Evolutionary conservation across 352 stramenopile species (phyloP), one percentile per base, ranked within the genome.

Genomic region (Globisporangium alternatum): DNA sequence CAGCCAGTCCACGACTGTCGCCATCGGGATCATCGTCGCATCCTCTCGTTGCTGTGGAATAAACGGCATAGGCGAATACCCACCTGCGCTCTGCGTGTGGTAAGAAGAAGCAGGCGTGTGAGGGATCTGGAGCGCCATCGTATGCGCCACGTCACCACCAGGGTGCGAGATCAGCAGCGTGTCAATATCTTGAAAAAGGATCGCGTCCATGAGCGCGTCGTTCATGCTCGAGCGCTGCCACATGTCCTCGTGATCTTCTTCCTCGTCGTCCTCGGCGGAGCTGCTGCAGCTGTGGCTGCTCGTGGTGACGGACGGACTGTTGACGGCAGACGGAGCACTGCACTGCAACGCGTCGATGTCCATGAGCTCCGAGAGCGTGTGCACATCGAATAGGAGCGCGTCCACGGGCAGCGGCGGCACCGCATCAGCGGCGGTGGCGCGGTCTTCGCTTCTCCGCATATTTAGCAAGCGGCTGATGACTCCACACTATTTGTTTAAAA

Each of bases 111-210:
- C 8, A 17, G 43, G 43, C 19, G 47, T 25, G 47, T 53, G 47
- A 3, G 28, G 13, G 6, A 28, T 19, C 7, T 58, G 33, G 15
- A 45, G n/a, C 31, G 41, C 31, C 19, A 47, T n/a, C 33, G 10
- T 13, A 31, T 41, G 35, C 21, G 31, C 12, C n/a, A 47, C 7
- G 6, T 33, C 49, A 8, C 17, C 17, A 19, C 17, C 17, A 17
- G 37, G 12, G 12, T 57, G 17, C 25, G 60, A 56, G 8, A 56
- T 52, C 35, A 67, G 52, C 41, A 67, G 31, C 15, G 52, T 33
- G 1, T 67, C 61, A n/a, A 67, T 67, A 21, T 67, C 61, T 35
- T 67, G 52, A 19, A 67, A 61, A 21, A 67, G 61, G 17, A 62
- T 61, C 33, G 54, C 52, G 41, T 61, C 61, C 41, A 54, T 60